phyloP scores from a whole-genome alignment of 2,329 filamentous ascomycete genomes.

The Amauroascus niger region DNA sequence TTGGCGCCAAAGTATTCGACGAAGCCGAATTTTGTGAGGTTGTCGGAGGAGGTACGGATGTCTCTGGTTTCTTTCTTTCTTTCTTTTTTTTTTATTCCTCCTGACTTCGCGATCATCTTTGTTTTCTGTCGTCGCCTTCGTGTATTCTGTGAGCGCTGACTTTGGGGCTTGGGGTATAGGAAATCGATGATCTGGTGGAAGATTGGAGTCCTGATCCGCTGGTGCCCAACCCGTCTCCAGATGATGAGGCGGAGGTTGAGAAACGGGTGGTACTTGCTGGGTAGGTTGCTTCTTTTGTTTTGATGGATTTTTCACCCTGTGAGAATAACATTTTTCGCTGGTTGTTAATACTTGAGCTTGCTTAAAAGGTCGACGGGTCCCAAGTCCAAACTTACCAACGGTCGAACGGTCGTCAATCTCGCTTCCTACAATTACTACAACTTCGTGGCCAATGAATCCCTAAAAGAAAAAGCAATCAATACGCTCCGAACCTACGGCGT shows the following conservation, averaged over 20 bases:
- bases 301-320: not conserved
- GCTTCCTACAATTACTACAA: constrained; percentile 98
- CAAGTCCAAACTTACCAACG: constrained; percentile 78
- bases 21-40: constrained; percentile 77
- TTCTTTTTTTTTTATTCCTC: constrained; percentile 3
- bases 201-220: constrained; percentile 95
- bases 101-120: not conserved
- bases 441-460: constrained; percentile 79
- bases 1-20: constrained; percentile 88
- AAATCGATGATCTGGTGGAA: constrained; percentile 93
- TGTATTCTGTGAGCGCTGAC: not conserved
- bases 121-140: no score
- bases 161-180: constrained; percentile 37
- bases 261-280: constrained; percentile 80
- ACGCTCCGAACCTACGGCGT: constrained; percentile 92
- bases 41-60: constrained; percentile 63
- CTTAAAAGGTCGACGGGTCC: constrained; percentile 68
- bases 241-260: constrained; percentile 75
- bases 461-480: constrained; percentile 91
- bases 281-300: constrained; percentile 40
- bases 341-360: constrained; percentile 10
- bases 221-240: constrained; percentile 59
- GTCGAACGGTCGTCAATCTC: constrained; percentile 84
- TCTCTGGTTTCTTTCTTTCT: not conserved
- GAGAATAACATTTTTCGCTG: not conserved